Evolutionary conservation across 345 rosid genomes (phyloP).

Genomic region (Hibiscus mutabilis): DNA sequence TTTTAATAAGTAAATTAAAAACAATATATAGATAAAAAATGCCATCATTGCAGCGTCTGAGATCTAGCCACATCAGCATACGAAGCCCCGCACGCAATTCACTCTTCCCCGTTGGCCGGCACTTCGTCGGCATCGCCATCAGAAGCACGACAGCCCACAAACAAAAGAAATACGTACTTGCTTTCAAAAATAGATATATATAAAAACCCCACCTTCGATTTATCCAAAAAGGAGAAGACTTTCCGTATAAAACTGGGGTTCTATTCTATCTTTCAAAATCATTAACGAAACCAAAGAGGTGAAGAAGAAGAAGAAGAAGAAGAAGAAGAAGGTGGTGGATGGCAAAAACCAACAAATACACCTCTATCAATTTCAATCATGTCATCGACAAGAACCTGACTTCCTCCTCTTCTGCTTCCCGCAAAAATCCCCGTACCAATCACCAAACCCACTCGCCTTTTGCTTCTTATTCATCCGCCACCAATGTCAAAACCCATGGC

Average conservation of each 20-base stretch:
- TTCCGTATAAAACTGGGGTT: background rate
- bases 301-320: background rate
- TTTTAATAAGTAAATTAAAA: too few relatives aligned
- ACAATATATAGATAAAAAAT: too few relatives aligned
- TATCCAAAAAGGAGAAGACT: background rate
- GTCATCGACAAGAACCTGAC: conserved; percentile 45
- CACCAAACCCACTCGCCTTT: conserved; percentile 21
- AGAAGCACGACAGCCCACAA: too few relatives aligned
- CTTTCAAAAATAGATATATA: too few relatives aligned
- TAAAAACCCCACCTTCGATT: too few relatives aligned
- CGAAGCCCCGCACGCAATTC: background rate
- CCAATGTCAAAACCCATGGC: conserved; percentile 44
- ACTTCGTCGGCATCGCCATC: background rate
- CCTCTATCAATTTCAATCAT: conserved; percentile 70
- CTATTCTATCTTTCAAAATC: background rate
- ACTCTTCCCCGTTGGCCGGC: background rate
- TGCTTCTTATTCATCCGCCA: conserved; percentile 37
- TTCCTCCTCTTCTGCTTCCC: conserved; percentile 17
- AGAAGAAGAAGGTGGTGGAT: conserved; percentile 45
- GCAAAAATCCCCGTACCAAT: conserved; percentile 11
- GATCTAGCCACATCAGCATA: background rate
- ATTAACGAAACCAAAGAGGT: background rate
- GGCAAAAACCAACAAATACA: conserved; percentile 78
- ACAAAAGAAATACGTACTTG: too few relatives aligned
- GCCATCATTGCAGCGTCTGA: background rate